These are phyloP conservation scores for Akebia trifoliata DNA, from an alignment of 164 flowering plant species.

Conservation along the genomic window DNA sequence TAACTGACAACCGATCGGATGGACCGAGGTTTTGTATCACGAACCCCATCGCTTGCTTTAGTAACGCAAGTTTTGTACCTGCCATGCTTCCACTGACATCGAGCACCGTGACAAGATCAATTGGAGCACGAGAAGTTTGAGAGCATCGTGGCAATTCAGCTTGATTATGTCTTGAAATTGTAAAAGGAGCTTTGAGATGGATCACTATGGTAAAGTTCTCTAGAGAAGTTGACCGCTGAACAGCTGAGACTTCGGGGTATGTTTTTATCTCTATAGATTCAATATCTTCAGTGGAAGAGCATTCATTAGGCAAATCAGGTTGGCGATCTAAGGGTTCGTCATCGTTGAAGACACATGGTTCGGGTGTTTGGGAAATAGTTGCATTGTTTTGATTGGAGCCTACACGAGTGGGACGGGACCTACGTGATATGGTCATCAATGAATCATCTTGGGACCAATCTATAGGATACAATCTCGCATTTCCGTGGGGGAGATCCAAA, in stretches of 20 bases:
- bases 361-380: slow-evolving; percentile 42
- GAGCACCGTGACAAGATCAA: slow-evolving; percentile 90
- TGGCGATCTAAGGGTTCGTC: slow-evolving; percentile 55
- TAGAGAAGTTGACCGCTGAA: slow-evolving; percentile 40
- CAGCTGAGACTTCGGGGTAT: slow-evolving; percentile 68
- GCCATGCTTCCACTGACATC: slow-evolving; percentile 99
- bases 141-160: slow-evolving; percentile 11
- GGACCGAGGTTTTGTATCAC: slow-evolving; percentile 91
- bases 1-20: slow-evolving; percentile 80
- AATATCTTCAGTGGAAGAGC: slow-evolving; percentile 10
- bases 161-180: slow-evolving; percentile 20
- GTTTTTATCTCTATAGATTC: slow-evolving; percentile 48
- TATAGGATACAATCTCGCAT: slow-evolving; percentile 36
- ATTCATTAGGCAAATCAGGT: slow-evolving; percentile 13
- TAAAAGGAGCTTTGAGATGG: slow-evolving; percentile 76
- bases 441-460: slow-evolving; percentile 50
- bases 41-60: slow-evolving; percentile 92
- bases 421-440: slow-evolving; percentile 41
- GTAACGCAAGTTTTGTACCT: slow-evolving; percentile 85
- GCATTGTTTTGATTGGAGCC: slow-evolving; percentile 36
- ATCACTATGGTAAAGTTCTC: slow-evolving; percentile 55
- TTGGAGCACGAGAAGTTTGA: slow-evolving; percentile 62
- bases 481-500: slow-evolving; percentile 31
- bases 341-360: slow-evolving; percentile 65
- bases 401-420: slow-evolving; percentile 36